Evolutionary conservation across 2,329 filamentous ascomycete species (phyloP).

Genomic region (Metarhizium sp.): DNA sequence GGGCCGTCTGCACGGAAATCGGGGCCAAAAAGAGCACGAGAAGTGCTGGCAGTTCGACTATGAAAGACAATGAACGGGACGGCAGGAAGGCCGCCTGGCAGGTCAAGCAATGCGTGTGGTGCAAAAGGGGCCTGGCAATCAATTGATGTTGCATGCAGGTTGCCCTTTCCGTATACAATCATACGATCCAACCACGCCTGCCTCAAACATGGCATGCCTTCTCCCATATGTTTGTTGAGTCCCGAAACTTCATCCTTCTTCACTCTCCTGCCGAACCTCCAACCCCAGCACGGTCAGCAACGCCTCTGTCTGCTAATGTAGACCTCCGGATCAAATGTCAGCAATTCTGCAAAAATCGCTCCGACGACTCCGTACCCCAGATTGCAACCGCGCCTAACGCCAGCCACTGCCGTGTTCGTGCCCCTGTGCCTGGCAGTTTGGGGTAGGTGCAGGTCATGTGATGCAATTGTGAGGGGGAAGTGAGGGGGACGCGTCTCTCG

Average conservation of each 20-base stretch:
- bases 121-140: background rate
- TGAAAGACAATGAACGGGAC: background rate
- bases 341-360: background rate
- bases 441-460: slow-evolving; percentile 20
- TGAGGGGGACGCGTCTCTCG: slow-evolving; percentile 6
- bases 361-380: background rate
- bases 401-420: slow-evolving; percentile 5
- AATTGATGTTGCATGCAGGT: background rate
- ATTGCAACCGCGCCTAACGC: background rate
- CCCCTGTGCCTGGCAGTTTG: slow-evolving; percentile 6
- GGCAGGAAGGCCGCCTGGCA: background rate
- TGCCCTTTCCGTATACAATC: background rate
- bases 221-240: background rate
- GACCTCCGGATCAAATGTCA: background rate
- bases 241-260: background rate
- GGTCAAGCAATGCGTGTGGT: background rate
- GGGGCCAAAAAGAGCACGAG: background rate
- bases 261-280: slow-evolving; percentile 7
- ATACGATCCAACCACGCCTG: background rate
- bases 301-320: background rate
- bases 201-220: background rate
- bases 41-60: background rate
- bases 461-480: slow-evolving; percentile 21
- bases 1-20: no score
- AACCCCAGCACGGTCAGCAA: background rate